phyloP scores from a whole-genome alignment of 176 grass and related monocot genomes.

The Carex scoparia region DNA sequence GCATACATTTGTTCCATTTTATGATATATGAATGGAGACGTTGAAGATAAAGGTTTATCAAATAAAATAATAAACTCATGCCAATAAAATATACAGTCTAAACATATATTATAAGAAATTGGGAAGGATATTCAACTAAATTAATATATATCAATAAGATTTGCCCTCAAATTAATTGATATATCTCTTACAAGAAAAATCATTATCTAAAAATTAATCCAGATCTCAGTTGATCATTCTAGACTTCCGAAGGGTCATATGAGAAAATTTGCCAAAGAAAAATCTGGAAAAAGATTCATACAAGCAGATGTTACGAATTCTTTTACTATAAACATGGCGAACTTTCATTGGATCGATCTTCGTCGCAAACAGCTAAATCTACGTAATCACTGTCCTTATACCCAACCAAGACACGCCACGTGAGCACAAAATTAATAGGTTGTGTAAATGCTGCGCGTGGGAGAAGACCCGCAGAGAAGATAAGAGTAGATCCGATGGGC shows the following conservation, averaged over 20 bases:
- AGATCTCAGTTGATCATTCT: neutral
- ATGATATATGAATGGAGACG: no score
- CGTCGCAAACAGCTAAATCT: neutral
- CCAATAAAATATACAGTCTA: no score
- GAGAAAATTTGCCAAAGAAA: neutral
- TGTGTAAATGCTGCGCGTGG: constrained; percentile 8
- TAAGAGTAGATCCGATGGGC: no score
- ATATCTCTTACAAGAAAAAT: neutral
- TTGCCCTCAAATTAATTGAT: neutral
- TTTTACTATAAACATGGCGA: neutral
- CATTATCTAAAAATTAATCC: neutral
- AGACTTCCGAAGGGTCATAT: neutral
- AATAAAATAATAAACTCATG: no score
- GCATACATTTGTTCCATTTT: no score
- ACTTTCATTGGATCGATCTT: neutral
- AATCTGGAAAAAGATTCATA: neutral
- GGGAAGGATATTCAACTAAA: neutral
- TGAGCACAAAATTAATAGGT: neutral
- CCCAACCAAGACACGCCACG: constrained; percentile 17
- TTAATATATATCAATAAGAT: neutral
- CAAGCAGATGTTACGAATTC: neutral
- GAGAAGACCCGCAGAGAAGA: neutral
- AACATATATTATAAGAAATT: neutral
- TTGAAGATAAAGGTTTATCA: no score
- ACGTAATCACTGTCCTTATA: neutral